Evolutionary conservation across 2,329 filamentous ascomycete species (phyloP), one percentile per base, ranked within the genome.

Genomic region (Phialophora chinensis): DNA sequence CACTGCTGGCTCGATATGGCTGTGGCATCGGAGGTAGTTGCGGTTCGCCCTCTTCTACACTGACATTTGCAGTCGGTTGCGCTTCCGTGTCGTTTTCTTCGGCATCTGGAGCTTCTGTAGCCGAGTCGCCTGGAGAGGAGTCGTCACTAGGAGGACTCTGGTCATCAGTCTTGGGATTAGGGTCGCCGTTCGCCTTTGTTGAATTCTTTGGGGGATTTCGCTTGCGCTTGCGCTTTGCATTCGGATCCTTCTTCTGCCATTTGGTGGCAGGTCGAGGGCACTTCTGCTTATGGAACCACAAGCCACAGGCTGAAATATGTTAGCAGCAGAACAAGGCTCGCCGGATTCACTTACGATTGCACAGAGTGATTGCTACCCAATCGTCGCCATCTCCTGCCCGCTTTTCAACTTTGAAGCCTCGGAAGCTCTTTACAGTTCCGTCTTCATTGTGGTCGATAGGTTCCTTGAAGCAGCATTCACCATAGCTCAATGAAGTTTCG

Each of bases 231-330:
- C 75, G 76, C 67, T 79, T 80, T 50, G 76, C 73, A 62, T 75
- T 77, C n/a, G 74, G 73, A 4, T 72, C 38, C 84, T 83, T 85
- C 69, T 87, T 91, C 71, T 90, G 90, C 94, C 94, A 99, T 71
- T 90, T 88, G 67, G 94, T 88, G 62, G 88, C 83, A 2, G 95
- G 95, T 8, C 95, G 89, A 82, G 96, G 95, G 27, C 82, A 85
- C 74, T 91, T 92, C 78, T 90, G 92, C 75, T 97, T 98, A 67
- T 89, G 88, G 72, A 99, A 89, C 92, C 93, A 99, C 50, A 99
- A 88, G 20, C 95, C 95, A 76, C 95, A 99, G 66, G 94, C 87
- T 89, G 72, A 29, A 63, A 62, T 64, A 57, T 59, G 68, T 78
- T 72, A 77, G 59, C 49, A 42, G n/a, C n/a, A 52, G 14, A 25